Percentiles rank a stretch among this genome's conserved stretches.
phyloP scores from a whole-genome alignment of 805 yeast species.

The Lipomyces yamanashiensis region DNA sequence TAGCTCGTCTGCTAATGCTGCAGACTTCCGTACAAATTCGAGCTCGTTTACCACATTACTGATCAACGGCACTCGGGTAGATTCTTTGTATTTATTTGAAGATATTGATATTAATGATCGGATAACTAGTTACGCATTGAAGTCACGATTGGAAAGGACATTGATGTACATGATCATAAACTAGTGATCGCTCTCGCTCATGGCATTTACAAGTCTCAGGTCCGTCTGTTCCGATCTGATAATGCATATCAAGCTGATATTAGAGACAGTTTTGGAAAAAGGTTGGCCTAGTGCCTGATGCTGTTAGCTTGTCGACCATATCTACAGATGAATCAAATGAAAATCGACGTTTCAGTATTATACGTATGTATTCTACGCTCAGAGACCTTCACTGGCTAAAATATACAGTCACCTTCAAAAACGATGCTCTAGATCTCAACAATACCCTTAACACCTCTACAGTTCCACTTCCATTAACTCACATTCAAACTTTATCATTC shows the following conservation, averaged over 20 bases:
- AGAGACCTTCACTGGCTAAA: not conserved
- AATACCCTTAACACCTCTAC: not conserved
- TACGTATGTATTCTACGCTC: not conserved
- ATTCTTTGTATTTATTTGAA: not conserved
- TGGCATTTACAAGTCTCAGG: conserved; percentile 12
- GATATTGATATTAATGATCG: not conserved
- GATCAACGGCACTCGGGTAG: conserved; percentile 4
- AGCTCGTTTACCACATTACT: not conserved
- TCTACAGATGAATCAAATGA: not conserved
- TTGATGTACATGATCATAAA: not conserved
- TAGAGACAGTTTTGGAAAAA: conserved; percentile 15
- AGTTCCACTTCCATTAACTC: not conserved
- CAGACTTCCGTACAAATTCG: not conserved
- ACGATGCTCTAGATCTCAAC: not conserved
- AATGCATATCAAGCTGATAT: not conserved
- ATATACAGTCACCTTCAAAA: conserved; percentile 5
- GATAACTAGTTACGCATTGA: not conserved
- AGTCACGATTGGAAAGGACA: not conserved
- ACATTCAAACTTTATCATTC: conserved; percentile 1
- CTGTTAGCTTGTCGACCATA: not conserved
- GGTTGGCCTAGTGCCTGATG: conserved; percentile 12
- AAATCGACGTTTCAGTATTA: not conserved
- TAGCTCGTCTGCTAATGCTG: not conserved
- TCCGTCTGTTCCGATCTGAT: not conserved
- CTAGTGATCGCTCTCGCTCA: conserved; percentile 5